These are phyloP conservation scores for Trichosporon asahii DNA, from an alignment of 1,284 basidiomycete species.

Conservation along the genomic window DNA sequence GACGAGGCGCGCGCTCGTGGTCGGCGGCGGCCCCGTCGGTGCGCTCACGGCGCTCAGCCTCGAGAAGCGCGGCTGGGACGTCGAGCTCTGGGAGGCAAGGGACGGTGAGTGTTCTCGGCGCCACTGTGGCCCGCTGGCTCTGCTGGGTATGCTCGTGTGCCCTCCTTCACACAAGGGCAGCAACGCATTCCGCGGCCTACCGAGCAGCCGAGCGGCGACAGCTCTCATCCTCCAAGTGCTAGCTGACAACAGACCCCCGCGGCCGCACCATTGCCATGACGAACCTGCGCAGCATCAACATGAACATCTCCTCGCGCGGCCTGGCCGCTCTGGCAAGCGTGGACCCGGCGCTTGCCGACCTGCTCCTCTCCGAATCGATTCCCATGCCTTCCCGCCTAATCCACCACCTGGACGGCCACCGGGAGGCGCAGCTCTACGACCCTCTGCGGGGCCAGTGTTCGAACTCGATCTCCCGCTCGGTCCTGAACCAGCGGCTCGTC, in stretches of 20 bases:
- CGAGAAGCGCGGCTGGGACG: conserved; percentile 81
- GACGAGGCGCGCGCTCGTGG: conserved; percentile 50
- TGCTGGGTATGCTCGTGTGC: not conserved
- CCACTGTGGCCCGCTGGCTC: not conserved
- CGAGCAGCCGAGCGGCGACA: not conserved
- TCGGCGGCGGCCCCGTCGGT: conserved; percentile 91
- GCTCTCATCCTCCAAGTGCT: not conserved
- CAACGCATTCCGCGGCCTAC: not conserved
- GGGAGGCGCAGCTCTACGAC: conserved; percentile 82
- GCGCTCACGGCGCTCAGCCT: conserved; percentile 84
- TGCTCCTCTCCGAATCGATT: conserved; percentile 75
- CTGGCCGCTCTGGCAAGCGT: conserved; percentile 80
- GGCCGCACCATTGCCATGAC: conserved; percentile 39
- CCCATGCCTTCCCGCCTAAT: conserved; percentile 97
- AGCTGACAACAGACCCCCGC: conserved; percentile 41
- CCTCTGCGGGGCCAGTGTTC: conserved; percentile 79
- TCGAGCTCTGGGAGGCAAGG: conserved; percentile 84
- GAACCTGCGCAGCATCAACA: conserved; percentile 78
- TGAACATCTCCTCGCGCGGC: conserved; percentile 90
- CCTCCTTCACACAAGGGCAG: not conserved
- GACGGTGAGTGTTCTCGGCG: conserved; percentile 59
- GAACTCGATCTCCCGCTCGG: conserved; percentile 84
- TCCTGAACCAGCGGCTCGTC: conserved; percentile 82
- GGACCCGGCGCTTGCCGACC: conserved; percentile 67
- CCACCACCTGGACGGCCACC: conserved; percentile 67